Evolutionary conservation across 306 rosid species (phyloP).

Genomic region (Quercus variabilis): DNA sequence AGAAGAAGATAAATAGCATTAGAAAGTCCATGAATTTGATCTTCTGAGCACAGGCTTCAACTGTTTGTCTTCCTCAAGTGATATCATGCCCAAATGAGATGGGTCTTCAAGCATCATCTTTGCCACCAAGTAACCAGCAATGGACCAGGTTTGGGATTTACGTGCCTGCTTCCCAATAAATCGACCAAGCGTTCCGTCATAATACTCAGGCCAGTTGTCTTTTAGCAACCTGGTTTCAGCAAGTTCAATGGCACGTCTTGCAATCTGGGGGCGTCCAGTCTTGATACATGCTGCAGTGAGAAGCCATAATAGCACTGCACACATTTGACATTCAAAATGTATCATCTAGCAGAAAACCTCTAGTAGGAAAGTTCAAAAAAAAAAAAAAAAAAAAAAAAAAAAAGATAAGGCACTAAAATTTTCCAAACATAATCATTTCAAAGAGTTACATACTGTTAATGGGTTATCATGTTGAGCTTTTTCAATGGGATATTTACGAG

Average conservation of each 20-base stretch:
- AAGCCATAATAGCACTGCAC: conserved; percentile 75
- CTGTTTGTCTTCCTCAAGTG: conserved; percentile 64
- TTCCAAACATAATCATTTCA: not conserved
- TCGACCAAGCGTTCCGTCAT: conserved; percentile 65
- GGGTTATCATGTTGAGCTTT: not conserved
- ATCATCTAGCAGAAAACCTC: not conserved
- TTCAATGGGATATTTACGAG: not conserved
- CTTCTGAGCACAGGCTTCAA: conserved; percentile 58
- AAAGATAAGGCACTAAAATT: not conserved
- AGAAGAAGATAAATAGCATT: not conserved
- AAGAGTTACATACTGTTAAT: not conserved
- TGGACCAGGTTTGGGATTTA: conserved; percentile 72
- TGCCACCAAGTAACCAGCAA: conserved; percentile 73
- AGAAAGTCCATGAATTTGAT: conserved; percentile 62
- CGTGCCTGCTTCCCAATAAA: conserved; percentile 77
- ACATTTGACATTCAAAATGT: conserved; percentile 12
- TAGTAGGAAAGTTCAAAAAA: not conserved
- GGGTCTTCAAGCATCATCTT: conserved; percentile 81
- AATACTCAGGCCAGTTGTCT: conserved; percentile 80
- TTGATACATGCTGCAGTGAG: conserved; percentile 68
- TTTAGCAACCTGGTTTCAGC: conserved; percentile 59
- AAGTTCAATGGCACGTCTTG: conserved; percentile 68
- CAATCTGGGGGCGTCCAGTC: conserved; percentile 74
- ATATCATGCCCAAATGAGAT: conserved; percentile 59
- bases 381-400: not conserved